Base-by-base conservation (phyloP, 495 filamentous ascomycete genomes). In the Beverwykella pulmonaria region DNA sequence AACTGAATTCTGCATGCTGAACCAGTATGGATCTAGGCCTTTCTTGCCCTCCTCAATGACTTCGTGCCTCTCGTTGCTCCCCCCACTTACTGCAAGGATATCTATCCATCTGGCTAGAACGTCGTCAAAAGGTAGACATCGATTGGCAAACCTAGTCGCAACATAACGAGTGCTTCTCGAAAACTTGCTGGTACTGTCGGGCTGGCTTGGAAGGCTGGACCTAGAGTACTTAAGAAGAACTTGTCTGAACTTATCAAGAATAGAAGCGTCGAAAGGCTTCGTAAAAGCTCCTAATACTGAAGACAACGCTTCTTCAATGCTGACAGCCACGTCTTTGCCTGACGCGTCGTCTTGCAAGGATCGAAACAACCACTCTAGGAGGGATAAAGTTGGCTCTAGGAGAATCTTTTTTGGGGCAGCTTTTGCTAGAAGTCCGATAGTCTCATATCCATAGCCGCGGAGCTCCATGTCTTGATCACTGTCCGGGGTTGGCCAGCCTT, bases 1-100 rank as follows among this genome's bases (percentile, higher is more conserved):
- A 6, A 57, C 19, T 4, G 59, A 82, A 67, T 89, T 90, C 26
- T 88, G 73, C 60, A 91, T 82, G 52, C 80, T 79, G 74, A 89
- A 89, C 87, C 90, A 92, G 71, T 92, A 90, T 12, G 90, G 90
- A 77, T 90, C 88, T 1, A 96, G 83, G 1, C 94, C 94, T 74
- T 93, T 92, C 61, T 85, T 89, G 1, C 91, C 94, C 77, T 98
- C 93, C 74, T 98, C 94, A 0, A 90, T 75, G 0, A 96, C 86
- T 71, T 97, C 93, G 44, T 88, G 88, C 52, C 89, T 83, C 71
- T 91, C 87, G 34, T 82, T 79, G 4, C 80, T 77, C 1, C 83
- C 82, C 20, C 81, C 82, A 36, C 88, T 84, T 46, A 95, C 76
- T 44, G 92, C 92, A 65, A 97, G 81, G 30, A 97, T 80, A 76